Evolutionary conservation across 1,284 basidiomycete genomes (phyloP), one percentile per base, ranked within the genome.

Genomic region (Xerocomus amazonicus): DNA sequence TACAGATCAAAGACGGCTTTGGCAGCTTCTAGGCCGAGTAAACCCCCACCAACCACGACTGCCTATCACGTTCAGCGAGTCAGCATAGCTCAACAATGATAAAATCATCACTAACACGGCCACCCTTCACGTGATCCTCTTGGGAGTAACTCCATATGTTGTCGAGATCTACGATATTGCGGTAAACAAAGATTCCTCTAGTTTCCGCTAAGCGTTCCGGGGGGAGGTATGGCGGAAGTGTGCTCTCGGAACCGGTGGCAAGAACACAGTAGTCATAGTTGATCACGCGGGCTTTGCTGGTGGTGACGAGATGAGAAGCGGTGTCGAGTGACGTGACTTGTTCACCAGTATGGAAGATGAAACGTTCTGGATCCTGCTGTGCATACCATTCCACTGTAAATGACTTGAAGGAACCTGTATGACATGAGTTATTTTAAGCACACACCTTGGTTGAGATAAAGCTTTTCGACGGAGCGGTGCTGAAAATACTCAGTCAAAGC

Each of bases 211-310:
- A 60, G 6, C 60, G 57, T 27, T 75, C 68, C 0, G 69, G 62
- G 5, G 77, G 70, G 33, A 81, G 69, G 59, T 85, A 88, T 0
- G 79, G 71, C 0, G 87, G 87, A n/a, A 89, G 69, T 1, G 76
- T 75, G 1, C 85, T 85, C 28, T 76, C 75, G 0, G 86, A 88
- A 3, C 87, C 87, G 0, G 87, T 89, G 1, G 86, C 83, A 28
- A 90, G 66, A n/a, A 87, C 70, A 35, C 81, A 82, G 43, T 77
- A 75, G 59, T 86, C 79, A 59, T 86, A 89, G 34, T 65, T 52
- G 59, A 85, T 72, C 17, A 62, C 59, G 17, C 77, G 71, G 29
- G 74, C 77, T 49, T 77, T 73, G 59, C 62, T 74, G 43, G 76
- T 81, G 45, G 61, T 68, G 12, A 83, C 75, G 3, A 65, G 64